A percentile compares a stretch with the other conserved stretches of the same genome.
Evolutionary conservation across 768 basidiomycete genomes (phyloP).

Genomic region (Suillus placidus): DNA sequence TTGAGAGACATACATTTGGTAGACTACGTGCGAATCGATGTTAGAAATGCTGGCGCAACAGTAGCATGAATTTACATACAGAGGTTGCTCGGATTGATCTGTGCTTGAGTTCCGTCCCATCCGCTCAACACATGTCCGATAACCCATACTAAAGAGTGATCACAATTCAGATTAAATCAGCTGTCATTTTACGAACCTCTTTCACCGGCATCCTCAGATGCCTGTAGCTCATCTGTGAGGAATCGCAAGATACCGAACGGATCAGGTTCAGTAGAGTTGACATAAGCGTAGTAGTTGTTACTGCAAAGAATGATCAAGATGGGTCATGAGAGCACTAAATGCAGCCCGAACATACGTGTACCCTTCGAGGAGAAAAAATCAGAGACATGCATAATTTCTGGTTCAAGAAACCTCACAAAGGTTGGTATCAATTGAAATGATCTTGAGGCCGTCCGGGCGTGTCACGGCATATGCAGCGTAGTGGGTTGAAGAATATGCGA

Average conservation of each 20-base stretch:
- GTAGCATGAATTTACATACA: conserved; percentile 34
- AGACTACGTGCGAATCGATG: conserved; percentile 34
- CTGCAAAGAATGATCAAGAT: conserved; percentile 18
- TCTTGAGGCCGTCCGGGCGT: conserved; percentile 46
- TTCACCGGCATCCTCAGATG: conserved; percentile 51
- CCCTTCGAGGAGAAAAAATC: conserved; percentile 24
- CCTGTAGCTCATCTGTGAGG: conserved; percentile 54
- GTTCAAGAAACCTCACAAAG: conserved; percentile 39
- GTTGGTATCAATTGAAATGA: conserved; percentile 56
- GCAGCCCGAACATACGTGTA: conserved; percentile 31
- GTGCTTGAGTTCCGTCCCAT: conserved; percentile 45
- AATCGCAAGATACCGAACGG: conserved; percentile 52
- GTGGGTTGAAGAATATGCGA: conserved; percentile 44
- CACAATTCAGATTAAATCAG: neutral
- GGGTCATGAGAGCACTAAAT: neutral
- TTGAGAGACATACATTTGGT: conserved; percentile 42
- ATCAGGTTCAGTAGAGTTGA: conserved; percentile 49
- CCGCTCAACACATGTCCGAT: conserved; percentile 53
- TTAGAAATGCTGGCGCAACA: neutral
- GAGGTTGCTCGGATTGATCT: conserved; percentile 46
- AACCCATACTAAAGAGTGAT: conserved; percentile 43
- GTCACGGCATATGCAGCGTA: conserved; percentile 50
- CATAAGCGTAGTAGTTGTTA: conserved; percentile 50
- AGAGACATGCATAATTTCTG: neutral
- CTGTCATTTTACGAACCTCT: conserved; percentile 34